phyloP scores from a whole-genome alignment of 495 filamentous ascomycete species.

The Hypoxylon lenormandii region DNA sequence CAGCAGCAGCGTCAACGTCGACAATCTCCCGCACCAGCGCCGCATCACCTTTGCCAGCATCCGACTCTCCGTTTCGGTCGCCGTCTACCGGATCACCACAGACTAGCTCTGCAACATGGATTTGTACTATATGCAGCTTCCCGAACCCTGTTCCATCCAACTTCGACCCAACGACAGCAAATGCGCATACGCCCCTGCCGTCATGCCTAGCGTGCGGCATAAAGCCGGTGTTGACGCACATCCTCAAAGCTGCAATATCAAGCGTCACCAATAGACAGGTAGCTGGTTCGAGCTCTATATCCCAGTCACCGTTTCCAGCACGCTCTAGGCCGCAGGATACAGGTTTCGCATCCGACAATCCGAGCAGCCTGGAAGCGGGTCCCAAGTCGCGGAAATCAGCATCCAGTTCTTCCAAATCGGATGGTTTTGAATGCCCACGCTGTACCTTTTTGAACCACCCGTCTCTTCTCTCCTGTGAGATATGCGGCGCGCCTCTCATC shows the following conservation, averaged over 20 bases:
- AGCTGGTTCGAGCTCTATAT: slow-evolving; percentile 23
- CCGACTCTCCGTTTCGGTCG: slow-evolving; percentile 63
- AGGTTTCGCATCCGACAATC: slow-evolving; percentile 13
- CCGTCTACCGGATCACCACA: slow-evolving; percentile 62
- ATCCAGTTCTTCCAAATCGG: slow-evolving; percentile 4
- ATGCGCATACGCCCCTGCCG: slow-evolving; percentile 77
- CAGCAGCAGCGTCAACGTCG: slow-evolving; percentile 49
- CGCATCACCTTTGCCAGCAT: slow-evolving; percentile 62
- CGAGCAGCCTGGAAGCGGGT: slow-evolving; percentile 11
- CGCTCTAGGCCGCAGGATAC: slow-evolving; percentile 27
- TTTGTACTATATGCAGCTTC: slow-evolving; percentile 96
- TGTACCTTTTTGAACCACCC: slow-evolving; percentile 97
- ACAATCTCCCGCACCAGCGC: slow-evolving; percentile 58
- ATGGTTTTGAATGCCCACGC: slow-evolving; percentile 77
- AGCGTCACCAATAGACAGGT: slow-evolving; percentile 68
- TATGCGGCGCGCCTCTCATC: slow-evolving; percentile 83
- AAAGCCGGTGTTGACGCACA: slow-evolving; percentile 81
- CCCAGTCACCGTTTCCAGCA: slow-evolving; percentile 30
- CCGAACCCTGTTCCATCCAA: slow-evolving; percentile 95
- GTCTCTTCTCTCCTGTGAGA: slow-evolving; percentile 85
- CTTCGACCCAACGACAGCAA: slow-evolving; percentile 84
- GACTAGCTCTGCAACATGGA: slow-evolving; percentile 83
- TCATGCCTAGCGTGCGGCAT: slow-evolving; percentile 95
- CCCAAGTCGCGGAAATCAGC: slow-evolving; percentile 6
- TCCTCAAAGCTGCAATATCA: slow-evolving; percentile 85